phyloP scores from a whole-genome alignment of 2,329 filamentous ascomycete genomes.

The Phoma sp. region DNA sequence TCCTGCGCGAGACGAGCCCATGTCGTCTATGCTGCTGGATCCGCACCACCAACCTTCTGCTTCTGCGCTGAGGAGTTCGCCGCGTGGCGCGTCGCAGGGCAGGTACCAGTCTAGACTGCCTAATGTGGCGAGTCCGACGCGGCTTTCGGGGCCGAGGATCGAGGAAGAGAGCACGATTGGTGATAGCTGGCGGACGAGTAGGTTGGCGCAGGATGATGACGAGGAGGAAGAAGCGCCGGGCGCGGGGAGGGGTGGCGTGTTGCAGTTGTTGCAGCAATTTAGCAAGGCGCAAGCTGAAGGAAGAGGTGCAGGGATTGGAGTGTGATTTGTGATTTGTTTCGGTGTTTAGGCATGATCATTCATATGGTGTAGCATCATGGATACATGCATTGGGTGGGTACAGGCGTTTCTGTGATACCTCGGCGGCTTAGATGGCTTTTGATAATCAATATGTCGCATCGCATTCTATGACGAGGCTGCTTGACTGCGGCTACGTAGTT shows the following conservation, averaged over 20 bases:
- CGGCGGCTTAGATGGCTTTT: background rate
- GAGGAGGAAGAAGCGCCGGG: conserved; percentile 56
- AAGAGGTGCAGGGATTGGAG: conserved; percentile 47
- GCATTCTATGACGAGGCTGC: background rate
- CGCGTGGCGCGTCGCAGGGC: conserved; percentile 58
- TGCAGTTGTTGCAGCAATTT: conserved; percentile 72
- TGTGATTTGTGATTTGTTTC: conserved; percentile 26
- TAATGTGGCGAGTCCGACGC: conserved; percentile 23
- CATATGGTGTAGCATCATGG: background rate
- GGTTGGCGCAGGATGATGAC: conserved; percentile 54
- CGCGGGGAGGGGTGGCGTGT: conserved; percentile 61
- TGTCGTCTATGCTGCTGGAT: conserved; percentile 77
- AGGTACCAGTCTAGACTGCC: conserved; percentile 51
- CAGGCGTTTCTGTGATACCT: conserved; percentile 7
- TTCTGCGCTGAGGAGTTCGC: conserved; percentile 53
- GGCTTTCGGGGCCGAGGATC: conserved; percentile 39
- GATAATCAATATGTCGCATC: background rate
- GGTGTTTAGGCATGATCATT: background rate
- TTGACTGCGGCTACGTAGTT: no score
- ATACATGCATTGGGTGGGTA: background rate
- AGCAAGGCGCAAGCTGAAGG: conserved; percentile 66
- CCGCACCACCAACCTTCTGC: conserved; percentile 74
- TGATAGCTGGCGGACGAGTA: conserved; percentile 62
- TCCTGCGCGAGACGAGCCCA: conserved; percentile 60
- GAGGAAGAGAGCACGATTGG: conserved; percentile 67